A percentile compares a stretch with the other conserved stretches of the same genome.
These are phyloP conservation scores for Vairimorpha necatrix DNA, from an alignment of 371 early-diverging fungal genomes.

Conservation along the genomic window DNA sequence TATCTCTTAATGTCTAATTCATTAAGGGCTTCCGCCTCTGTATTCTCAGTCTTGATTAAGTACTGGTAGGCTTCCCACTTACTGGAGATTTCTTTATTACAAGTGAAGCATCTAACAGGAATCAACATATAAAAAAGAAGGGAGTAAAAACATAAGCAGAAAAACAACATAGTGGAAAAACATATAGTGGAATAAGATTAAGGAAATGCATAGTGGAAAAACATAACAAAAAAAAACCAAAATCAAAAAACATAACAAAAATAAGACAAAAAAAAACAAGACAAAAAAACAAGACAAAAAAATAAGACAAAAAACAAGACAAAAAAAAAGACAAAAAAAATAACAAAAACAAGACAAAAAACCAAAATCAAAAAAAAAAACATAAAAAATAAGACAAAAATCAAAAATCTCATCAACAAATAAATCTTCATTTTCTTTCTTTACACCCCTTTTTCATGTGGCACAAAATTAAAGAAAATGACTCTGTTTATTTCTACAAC, in stretches of 20 bases:
- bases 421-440: not conserved
- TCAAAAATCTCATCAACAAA: too few relatives aligned
- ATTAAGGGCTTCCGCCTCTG: constrained; percentile 74
- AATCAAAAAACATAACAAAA: too few relatives aligned
- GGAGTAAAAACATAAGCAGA: not conserved
- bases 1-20: constrained; percentile 84
- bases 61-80: constrained; percentile 86
- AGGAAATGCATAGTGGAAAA: not conserved
- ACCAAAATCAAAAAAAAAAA: too few relatives aligned
- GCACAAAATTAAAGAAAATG: constrained; percentile 66
- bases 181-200: not conserved
- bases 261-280: too few relatives aligned
- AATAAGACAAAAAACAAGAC: too few relatives aligned
- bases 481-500: constrained; percentile 76
- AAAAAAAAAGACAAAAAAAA: too few relatives aligned
- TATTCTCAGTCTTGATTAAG: constrained; percentile 71
- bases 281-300: too few relatives aligned
- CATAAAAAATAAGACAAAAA: too few relatives aligned
- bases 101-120: constrained; percentile 86
- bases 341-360: too few relatives aligned
- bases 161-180: not conserved
- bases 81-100: constrained; percentile 95
- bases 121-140: constrained; percentile 83
- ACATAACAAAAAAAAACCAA: not conserved
- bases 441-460: constrained; percentile 37